Evolutionary conservation across 2,329 filamentous ascomycete genomes (phyloP).

Genomic region (Coniochaeta ligniaria): DNA sequence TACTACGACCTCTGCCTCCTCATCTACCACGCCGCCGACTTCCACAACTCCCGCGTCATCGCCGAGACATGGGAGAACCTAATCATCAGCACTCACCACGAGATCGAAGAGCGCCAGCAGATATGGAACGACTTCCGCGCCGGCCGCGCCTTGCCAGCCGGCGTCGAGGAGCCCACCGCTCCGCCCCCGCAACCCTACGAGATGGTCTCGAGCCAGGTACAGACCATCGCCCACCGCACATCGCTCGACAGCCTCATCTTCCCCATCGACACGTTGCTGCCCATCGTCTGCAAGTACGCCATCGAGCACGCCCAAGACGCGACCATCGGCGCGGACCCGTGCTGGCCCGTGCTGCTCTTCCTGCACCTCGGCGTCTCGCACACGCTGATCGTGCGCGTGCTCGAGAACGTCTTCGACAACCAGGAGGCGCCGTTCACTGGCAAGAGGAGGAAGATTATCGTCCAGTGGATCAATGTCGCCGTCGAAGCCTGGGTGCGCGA

Average conservation of each 20-base stretch:
- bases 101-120: conserved; percentile 35
- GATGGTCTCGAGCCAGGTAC: conserved; percentile 55
- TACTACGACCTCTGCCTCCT: conserved; percentile 92
- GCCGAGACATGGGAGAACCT: conserved; percentile 77
- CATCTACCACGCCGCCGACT: conserved; percentile 88
- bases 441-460: conserved; percentile 38
- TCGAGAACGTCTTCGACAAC: conserved; percentile 50
- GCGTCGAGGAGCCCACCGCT: conserved; percentile 18
- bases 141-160: conserved; percentile 30
- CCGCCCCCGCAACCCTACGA: conserved; percentile 59
- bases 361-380: conserved; percentile 48
- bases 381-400: conserved; percentile 46
- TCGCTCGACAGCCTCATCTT: conserved; percentile 61
- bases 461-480: conserved; percentile 46
- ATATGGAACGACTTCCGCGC: conserved; percentile 26
- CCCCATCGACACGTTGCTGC: conserved; percentile 52
- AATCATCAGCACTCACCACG: conserved; percentile 63
- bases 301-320: conserved; percentile 51
- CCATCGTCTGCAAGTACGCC: conserved; percentile 56
- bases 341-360: conserved; percentile 52
- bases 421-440: conserved; percentile 54
- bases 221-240: conserved; percentile 58
- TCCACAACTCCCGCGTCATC: conserved; percentile 82
- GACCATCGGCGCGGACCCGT: conserved; percentile 47
- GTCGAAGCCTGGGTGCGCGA: conserved; percentile 43